Conservation (phyloP, 441 rosid genomes). For the Adansonia rubrostipa region DNA sequence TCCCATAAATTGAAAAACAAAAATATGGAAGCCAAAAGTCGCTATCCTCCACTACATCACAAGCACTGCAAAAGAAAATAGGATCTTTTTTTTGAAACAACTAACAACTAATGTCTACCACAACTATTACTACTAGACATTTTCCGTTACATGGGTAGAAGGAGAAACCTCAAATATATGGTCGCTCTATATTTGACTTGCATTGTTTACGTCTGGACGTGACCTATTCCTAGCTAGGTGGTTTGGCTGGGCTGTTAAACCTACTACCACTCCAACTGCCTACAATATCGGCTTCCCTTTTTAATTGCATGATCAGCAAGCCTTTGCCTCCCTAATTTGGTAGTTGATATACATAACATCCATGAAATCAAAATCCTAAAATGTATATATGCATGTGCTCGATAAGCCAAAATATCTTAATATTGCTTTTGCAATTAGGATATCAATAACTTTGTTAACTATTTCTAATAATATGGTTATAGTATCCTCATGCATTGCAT, state of each 20-base stretch:
- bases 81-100: background rate
- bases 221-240: background rate
- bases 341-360: background rate
- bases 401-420: background rate
- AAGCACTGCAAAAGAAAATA: background rate
- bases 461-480: too few species aligned
- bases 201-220: slow-evolving; percentile 21
- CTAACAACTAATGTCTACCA: too few species aligned
- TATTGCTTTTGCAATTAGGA: background rate
- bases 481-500: too few species aligned
- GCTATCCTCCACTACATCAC: background rate
- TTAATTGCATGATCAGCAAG: background rate
- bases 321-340: background rate
- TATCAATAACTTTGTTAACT: too few species aligned
- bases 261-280: slow-evolving; percentile 27
- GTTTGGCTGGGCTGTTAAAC: slow-evolving; percentile 34
- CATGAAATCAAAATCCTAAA: background rate
- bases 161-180: background rate
- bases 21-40: slow-evolving; percentile 9
- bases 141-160: background rate
- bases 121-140: background rate
- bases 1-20: background rate
- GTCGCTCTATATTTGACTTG: background rate
- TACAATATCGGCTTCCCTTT: background rate
- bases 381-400: background rate